A percentile compares a stretch with the other conserved stretches of the same genome.
phyloP scores from a whole-genome alignment of 768 basidiomycete genomes.

The Mycena rebaudengoi region DNA sequence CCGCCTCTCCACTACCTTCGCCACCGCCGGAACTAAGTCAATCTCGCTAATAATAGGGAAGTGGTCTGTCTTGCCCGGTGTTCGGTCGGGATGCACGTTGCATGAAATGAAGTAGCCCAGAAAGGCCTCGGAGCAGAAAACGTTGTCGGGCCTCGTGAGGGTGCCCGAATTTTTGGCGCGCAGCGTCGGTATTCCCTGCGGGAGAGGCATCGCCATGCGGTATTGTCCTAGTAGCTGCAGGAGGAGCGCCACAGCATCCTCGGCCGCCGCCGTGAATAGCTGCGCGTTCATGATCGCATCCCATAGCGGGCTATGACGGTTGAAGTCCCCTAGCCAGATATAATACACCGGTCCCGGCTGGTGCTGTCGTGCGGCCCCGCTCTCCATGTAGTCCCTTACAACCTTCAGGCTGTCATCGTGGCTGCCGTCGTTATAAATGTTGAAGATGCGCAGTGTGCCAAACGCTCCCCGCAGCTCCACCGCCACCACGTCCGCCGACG shows the following conservation, averaged over 20 bases:
- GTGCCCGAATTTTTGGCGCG: neutral
- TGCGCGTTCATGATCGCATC: slow-evolving; percentile 39
- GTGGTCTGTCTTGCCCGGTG: neutral
- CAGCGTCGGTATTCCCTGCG: neutral
- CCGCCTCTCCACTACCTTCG: neutral
- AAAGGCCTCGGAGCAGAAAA: neutral
- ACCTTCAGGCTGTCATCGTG: slow-evolving; percentile 27
- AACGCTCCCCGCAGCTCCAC: slow-evolving; percentile 26
- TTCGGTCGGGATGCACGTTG: neutral
- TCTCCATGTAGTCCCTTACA: slow-evolving; percentile 10
- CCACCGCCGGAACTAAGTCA: neutral
- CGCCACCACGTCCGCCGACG: slow-evolving; percentile 13
- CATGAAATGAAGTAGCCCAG: neutral
- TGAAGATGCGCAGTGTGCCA: slow-evolving; percentile 40
- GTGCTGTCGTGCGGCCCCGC: neutral
- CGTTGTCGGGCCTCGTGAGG: slow-evolving; percentile 3
- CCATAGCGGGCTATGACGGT: slow-evolving; percentile 44
- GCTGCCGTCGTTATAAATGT: slow-evolving; percentile 47
- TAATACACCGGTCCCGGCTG: slow-evolving; percentile 9
- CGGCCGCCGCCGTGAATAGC: slow-evolving; percentile 28
- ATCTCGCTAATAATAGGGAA: neutral
- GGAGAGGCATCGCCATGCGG: slow-evolving; percentile 1
- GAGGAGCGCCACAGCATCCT: slow-evolving; percentile 17
- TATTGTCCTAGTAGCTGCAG: slow-evolving; percentile 10
- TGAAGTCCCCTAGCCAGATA: slow-evolving; percentile 50